A percentile compares a stretch with the other conserved stretches of the same genome.
Conservation (phyloP, 306 rosid genomes). For the Canavalia gladiata region DNA sequence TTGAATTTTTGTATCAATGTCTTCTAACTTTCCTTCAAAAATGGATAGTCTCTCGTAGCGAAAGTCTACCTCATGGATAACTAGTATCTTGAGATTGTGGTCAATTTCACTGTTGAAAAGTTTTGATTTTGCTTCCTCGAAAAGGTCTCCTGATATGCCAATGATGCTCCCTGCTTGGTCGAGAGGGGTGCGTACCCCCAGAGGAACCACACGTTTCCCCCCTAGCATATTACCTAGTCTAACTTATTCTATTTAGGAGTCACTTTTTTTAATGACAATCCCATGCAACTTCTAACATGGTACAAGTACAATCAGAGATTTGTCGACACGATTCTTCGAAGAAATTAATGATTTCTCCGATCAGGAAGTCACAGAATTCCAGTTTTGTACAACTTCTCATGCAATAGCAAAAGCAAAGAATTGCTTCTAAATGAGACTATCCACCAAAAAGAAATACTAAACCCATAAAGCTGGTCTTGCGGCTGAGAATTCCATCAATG, state of each 20-base stretch:
- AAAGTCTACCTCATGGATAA: neutral
- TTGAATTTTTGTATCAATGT: too few relatives aligned
- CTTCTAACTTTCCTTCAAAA: too few relatives aligned
- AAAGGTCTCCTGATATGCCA: neutral
- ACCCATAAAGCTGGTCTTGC: slow-evolving; percentile 62
- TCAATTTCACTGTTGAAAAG: slow-evolving; percentile 12
- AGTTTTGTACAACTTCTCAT: slow-evolving; percentile 46
- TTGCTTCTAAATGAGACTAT: slow-evolving; percentile 63
- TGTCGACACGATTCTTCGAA: slow-evolving; percentile 20
- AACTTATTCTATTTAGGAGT: neutral
- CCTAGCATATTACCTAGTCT: neutral
- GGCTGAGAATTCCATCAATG: slow-evolving; percentile 54
- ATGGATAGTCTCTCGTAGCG: neutral
- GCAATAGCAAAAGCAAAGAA: slow-evolving; percentile 69
- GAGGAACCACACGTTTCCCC: neutral
- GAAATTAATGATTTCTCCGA: slow-evolving; percentile 40
- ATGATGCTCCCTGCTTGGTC: neutral
- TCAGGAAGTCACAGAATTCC: slow-evolving; percentile 41
- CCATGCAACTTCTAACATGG: slow-evolving; percentile 12
- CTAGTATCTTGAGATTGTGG: neutral
- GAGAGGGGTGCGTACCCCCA: too few relatives aligned
- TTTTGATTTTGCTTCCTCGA: neutral
- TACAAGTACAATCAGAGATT: slow-evolving; percentile 37
- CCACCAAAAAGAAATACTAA: slow-evolving; percentile 67
- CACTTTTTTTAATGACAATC: slow-evolving; percentile 14